A percentile compares a stretch with the other conserved stretches of the same genome.
These are phyloP conservation scores for Fusarium algeriense DNA, from an alignment of 2,329 filamentous ascomycete species.

Conservation along the genomic window DNA sequence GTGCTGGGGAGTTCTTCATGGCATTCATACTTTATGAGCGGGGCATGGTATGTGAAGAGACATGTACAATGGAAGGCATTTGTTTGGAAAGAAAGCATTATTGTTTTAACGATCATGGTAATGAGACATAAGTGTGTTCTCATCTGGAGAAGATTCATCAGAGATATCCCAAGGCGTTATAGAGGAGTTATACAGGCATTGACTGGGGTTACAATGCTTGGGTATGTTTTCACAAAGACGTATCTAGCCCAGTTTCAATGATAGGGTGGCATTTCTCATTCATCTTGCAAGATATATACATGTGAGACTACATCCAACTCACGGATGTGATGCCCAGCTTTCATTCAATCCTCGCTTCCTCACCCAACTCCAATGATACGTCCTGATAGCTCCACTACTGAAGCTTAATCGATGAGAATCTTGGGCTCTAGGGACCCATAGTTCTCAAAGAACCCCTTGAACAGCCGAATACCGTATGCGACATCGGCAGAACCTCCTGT, in stretches of 20 bases:
- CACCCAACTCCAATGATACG: conserved; percentile 24
- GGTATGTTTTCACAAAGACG: conserved; percentile 33
- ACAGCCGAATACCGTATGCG: conserved; percentile 85
- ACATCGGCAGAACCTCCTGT: conserved; percentile 91
- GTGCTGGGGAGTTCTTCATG: conserved; percentile 29
- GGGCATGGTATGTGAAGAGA: conserved; percentile 19
- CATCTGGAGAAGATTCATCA: conserved; percentile 20
- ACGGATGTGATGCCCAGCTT: background rate
- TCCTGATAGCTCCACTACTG: conserved; percentile 17
- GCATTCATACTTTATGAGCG: conserved; percentile 12
- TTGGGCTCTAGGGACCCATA: conserved; percentile 86
- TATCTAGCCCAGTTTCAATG: conserved; percentile 7
- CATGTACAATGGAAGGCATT: conserved; percentile 7
- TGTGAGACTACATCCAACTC: conserved; percentile 1
- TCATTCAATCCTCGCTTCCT: conserved; percentile 2
- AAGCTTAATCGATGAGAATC: conserved; percentile 81
- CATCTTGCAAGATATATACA: conserved; percentile 13
- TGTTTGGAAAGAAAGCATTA: conserved; percentile 14
- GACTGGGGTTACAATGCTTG: conserved; percentile 28
- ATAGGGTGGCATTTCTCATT: conserved; percentile 7
- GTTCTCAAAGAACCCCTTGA: conserved; percentile 86
- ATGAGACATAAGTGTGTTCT: conserved; percentile 23
- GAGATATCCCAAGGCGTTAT: conserved; percentile 39
- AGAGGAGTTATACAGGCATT: conserved; percentile 10
- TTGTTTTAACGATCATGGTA: conserved; percentile 21